These are phyloP conservation scores for Yamadazyma blattariae DNA, from an alignment of 1,139 yeast genomes.

Conservation along the genomic window DNA sequence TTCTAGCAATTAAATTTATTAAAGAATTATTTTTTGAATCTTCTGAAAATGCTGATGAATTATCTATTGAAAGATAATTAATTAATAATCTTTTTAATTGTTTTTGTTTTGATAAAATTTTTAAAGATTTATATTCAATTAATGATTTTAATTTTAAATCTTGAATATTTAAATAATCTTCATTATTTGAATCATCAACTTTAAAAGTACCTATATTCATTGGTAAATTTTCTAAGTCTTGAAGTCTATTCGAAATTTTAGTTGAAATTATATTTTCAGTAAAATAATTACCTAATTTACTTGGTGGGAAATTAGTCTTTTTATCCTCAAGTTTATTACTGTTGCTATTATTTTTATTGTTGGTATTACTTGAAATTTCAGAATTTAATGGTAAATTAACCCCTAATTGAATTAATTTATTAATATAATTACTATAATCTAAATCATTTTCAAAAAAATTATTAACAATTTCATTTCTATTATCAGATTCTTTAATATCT, in stretches of 20 bases:
- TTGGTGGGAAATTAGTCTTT: constrained; percentile 15
- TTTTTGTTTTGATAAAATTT: constrained; percentile 81
- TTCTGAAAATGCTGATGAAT: constrained; percentile 51
- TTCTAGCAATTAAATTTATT: constrained; percentile 58
- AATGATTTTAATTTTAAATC: constrained; percentile 62
- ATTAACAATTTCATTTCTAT: constrained; percentile 9
- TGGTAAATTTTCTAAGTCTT: constrained; percentile 74
- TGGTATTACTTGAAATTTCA: constrained; percentile 5
- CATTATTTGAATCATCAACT: constrained; percentile 16
- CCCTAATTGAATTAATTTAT: constrained; percentile 31
- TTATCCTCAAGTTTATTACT: neutral
- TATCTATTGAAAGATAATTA: constrained; percentile 61
- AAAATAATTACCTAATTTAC: constrained; percentile 35
- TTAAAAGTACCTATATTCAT: constrained; percentile 71
- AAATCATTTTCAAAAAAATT: constrained; percentile 12
- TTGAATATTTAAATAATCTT: constrained; percentile 31
- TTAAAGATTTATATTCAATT: constrained; percentile 78
- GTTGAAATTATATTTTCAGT: constrained; percentile 52
- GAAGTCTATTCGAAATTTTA: constrained; percentile 66
- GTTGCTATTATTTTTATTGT: constrained; percentile 7
- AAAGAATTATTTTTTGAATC: constrained; percentile 49
- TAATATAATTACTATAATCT: constrained; percentile 21
- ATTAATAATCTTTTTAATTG: constrained; percentile 74
- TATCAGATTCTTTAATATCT: constrained; percentile 2
- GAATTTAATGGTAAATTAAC: constrained; percentile 21